Conservation (phyloP, 164 flowering plant species). For the Vitis labrusca region DNA sequence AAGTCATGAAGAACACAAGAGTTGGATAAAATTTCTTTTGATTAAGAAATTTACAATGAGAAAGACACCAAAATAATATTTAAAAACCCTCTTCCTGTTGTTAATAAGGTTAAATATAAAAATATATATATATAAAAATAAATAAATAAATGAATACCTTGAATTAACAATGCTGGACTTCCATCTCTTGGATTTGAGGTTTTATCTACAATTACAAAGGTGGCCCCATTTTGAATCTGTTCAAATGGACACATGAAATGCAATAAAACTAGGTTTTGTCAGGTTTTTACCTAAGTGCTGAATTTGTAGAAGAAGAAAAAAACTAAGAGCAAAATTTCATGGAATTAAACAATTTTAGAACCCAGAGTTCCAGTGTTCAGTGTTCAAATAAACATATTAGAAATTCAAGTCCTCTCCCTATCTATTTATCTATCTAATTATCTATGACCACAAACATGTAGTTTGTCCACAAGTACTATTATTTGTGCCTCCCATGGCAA, state of each 20-base stretch:
- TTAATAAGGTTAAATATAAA: not conserved
- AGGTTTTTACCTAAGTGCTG: too few species aligned
- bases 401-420: too few species aligned
- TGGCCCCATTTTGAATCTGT: conserved; percentile 92
- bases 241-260: conserved; percentile 12
- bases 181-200: conserved; percentile 71
- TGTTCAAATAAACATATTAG: too few species aligned
- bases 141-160: conserved; percentile 46
- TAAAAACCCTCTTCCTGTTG: not conserved
- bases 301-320: too few species aligned
- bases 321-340: too few species aligned
- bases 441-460: too few species aligned
- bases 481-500: too few species aligned
- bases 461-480: too few species aligned
- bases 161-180: conserved; percentile 74
- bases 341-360: too few species aligned
- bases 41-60: not conserved
- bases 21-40: not conserved
- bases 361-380: too few species aligned
- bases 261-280: not conserved
- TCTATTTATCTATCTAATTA: too few species aligned
- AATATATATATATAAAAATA: too few species aligned
- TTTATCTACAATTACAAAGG: conserved; percentile 82
- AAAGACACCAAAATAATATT: conserved; percentile 1
- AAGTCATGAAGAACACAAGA: conserved; percentile 5